Percentiles rank a stretch among this genome's conserved stretches.
phyloP scores from a whole-genome alignment of 345 rosid genomes.

The Brassica nigra region DNA sequence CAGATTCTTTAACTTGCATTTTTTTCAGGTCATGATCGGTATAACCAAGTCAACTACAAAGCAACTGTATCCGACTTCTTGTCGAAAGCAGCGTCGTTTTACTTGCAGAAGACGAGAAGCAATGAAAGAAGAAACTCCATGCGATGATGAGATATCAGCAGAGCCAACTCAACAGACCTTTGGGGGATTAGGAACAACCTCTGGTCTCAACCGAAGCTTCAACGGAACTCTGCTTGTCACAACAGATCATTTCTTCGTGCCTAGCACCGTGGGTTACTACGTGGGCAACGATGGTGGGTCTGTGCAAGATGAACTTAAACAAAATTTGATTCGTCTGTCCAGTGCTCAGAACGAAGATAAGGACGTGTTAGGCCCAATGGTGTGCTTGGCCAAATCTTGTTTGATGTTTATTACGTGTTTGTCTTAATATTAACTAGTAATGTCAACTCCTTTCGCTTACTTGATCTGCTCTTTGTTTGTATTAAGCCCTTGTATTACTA shows the following conservation, averaged over 20 bases:
- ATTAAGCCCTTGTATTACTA: too few species aligned
- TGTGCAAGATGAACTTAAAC: conserved; percentile 58
- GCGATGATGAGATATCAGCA: conserved; percentile 48
- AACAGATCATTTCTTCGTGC: conserved; percentile 63
- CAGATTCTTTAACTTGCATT: not conserved
- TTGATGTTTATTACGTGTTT: conserved; percentile 56
- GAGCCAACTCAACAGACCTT: conserved; percentile 47
- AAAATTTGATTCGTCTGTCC: conserved; percentile 61
- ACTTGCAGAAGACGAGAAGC: conserved; percentile 59
- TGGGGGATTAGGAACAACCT: conserved; percentile 43
- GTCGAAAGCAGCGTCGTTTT: conserved; percentile 66
- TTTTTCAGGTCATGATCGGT: conserved; percentile 69
- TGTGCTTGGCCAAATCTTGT: conserved; percentile 84
- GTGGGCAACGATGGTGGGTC: conserved; percentile 58
- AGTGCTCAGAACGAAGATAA: conserved; percentile 41
- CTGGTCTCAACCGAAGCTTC: conserved; percentile 53
- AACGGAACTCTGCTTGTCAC: conserved; percentile 58
- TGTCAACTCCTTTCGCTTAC: too few species aligned
- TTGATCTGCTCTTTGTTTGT: too few species aligned
- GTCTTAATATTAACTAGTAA: too few species aligned
- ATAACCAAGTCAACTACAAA: conserved; percentile 74
- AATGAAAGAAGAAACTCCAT: conserved; percentile 43
- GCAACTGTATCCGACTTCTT: conserved; percentile 82
- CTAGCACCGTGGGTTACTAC: conserved; percentile 64
- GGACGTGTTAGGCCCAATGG: conserved; percentile 55